Evolutionary conservation across 495 filamentous ascomycete genomes (phyloP), one percentile per base, ranked within the genome.

Genomic region (Aspergillus ostianus): DNA sequence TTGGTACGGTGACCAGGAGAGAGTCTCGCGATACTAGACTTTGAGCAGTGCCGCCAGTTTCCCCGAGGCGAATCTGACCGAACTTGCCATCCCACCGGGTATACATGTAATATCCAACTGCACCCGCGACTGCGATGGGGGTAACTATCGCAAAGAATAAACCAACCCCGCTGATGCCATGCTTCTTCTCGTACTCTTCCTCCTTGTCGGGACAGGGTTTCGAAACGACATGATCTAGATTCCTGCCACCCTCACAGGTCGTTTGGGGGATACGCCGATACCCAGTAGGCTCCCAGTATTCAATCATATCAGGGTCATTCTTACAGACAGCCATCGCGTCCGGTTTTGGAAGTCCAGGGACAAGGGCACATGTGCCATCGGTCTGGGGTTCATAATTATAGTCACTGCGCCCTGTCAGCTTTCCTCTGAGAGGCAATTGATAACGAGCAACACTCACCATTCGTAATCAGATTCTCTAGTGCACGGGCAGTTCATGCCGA

Each of bases 221-320:
- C 23, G 80, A 77, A 9, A 64, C 59, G 41, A 77, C 75, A 65
- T 85, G 85, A 66, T 97, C 93, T 32, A 90, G 74, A 59, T 89
- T 83, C 10, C 68, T 67, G 21, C 92, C 95, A 49, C 86, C 90
- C 46, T 82, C 30, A 68, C 95, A 99, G 6, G 91, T 98, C 3
- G 91, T 89, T 47, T 93, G 81, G 3, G 91, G 93, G 61, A 98
- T 89, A 56, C 90, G 86, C n/a, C 95, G 89, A 76, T 94, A 97
- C 54, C 91, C 92, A 17, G 90, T 95, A 17, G 87, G 85, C 53
- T 89, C 82, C 78, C 81, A 93, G 74, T 88, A 99, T 67, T 95
- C 89, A 47, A 82, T 67, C 10, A 70, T 71, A 19, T 86, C 79
- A 3, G 87, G 84, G 63, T 97, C 78, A 6, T 85, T 77, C 18